phyloP scores from a whole-genome alignment of 495 filamentous ascomycete species.

The Talaromyces stipitatus region DNA sequence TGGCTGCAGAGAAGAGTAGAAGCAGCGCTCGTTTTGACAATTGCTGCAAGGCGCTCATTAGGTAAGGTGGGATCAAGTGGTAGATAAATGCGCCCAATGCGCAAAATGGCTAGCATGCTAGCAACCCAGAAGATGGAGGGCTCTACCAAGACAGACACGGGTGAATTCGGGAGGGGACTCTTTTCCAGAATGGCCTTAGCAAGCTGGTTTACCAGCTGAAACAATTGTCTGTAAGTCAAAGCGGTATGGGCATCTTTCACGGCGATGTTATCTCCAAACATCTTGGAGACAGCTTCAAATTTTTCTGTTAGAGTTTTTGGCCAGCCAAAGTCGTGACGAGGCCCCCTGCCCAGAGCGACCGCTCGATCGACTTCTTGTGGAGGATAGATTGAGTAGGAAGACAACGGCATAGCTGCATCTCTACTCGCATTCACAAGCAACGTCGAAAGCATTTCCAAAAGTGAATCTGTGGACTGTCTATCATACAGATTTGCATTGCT shows the following conservation, averaged over 20 bases:
- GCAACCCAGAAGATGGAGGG: constrained; percentile 35
- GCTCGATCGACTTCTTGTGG: background rate
- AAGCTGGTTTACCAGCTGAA: constrained; percentile 9
- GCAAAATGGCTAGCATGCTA: constrained; percentile 46
- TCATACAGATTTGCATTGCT: constrained; percentile 19
- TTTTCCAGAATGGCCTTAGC: constrained; percentile 9
- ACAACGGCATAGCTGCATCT: constrained; percentile 9
- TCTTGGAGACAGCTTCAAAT: constrained; percentile 17
- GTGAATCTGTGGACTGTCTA: constrained; percentile 13
- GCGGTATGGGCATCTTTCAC: constrained; percentile 9
- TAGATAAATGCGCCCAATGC: constrained; percentile 41
- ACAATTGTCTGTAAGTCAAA: constrained; percentile 11
- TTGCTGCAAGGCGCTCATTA: constrained; percentile 19
- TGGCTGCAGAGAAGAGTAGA: constrained; percentile 10
- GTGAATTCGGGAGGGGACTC: constrained; percentile 18
- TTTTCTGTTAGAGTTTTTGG: constrained; percentile 26
- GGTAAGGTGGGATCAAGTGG: constrained; percentile 41
- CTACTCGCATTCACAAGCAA: constrained; percentile 15
- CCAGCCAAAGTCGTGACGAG: constrained; percentile 16
- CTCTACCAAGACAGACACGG: constrained; percentile 13
- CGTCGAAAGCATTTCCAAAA: constrained; percentile 21
- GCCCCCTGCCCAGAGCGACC: constrained; percentile 12
- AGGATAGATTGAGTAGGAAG: background rate
- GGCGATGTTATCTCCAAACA: constrained; percentile 7
- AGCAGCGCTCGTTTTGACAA: constrained; percentile 16